phyloP scores from a whole-genome alignment of 2,329 filamentous ascomycete genomes.

The Colletotrichum sublineola region DNA sequence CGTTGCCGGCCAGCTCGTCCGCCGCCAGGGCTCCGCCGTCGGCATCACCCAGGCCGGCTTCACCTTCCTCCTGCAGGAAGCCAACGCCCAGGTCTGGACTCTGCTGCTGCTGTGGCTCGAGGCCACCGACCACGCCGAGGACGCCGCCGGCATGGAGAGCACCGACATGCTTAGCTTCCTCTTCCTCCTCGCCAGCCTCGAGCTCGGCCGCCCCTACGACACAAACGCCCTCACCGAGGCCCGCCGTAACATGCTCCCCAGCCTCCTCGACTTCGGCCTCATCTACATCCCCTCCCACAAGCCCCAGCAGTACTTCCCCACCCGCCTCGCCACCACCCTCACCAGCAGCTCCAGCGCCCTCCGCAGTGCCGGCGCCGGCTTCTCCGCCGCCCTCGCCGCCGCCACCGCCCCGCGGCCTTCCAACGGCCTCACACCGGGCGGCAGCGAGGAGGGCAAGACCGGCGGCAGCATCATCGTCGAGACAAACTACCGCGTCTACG shows the following conservation, averaged over 20 bases:
- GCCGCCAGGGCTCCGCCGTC: conserved; percentile 64
- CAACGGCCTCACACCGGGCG: conserved; percentile 52
- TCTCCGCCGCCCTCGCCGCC: conserved; percentile 74
- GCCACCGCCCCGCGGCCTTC: conserved; percentile 50
- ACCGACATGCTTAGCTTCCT: conserved; percentile 97
- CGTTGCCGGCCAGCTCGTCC: conserved; percentile 83
- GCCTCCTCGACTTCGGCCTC: conserved; percentile 92
- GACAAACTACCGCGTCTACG: conserved; percentile 97
- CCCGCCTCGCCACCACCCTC: conserved; percentile 91
- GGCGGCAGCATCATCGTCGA: conserved; percentile 86
- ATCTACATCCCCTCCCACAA: conserved; percentile 78
- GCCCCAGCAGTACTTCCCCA: conserved; percentile 83
- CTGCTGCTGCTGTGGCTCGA: conserved; percentile 93
- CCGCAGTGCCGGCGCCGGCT: conserved; percentile 76
- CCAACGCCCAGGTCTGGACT: conserved; percentile 98
- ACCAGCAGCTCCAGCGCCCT: conserved; percentile 80
- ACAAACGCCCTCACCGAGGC: conserved; percentile 85
- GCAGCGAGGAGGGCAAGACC: conserved; percentile 65
- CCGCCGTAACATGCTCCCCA: conserved; percentile 89
- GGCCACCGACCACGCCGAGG: conserved; percentile 74
- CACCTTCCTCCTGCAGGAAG: conserved; percentile 92
- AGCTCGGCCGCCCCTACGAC: conserved; percentile 92
- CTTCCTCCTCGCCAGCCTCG: conserved; percentile 93
- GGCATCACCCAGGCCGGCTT: conserved; percentile 94
- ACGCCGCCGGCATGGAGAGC: conserved; percentile 79